Evolutionary conservation across 116 monocot species (phyloP).

Genomic region (Zostera marina): DNA sequence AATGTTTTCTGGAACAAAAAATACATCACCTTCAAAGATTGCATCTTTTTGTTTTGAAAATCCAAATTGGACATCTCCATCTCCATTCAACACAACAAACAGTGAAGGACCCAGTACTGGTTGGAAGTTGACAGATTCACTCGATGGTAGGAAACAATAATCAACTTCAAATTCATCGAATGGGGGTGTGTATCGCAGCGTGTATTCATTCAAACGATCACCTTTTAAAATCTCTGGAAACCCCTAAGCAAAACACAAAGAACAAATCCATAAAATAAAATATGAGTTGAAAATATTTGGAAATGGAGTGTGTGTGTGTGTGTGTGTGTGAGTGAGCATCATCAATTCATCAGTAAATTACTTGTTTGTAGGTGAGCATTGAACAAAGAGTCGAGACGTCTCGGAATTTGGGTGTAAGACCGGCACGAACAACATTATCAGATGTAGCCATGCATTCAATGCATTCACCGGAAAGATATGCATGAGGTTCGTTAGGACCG

Average conservation of each 20-base stretch:
- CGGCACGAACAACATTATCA: slow-evolving; percentile 98
- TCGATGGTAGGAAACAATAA: slow-evolving; percentile 23
- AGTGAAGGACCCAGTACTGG: slow-evolving; percentile 56
- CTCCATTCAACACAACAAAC: slow-evolving; percentile 45
- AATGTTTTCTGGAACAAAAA: slow-evolving; percentile 49
- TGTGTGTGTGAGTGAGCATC: not conserved
- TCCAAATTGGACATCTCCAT: slow-evolving; percentile 24
- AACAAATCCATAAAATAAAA: not conserved
- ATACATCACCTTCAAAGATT: slow-evolving; percentile 40
- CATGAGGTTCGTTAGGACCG: slow-evolving; percentile 93
- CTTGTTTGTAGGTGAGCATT: slow-evolving; percentile 97
- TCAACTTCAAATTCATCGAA: slow-evolving; percentile 98
- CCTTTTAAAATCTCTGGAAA: slow-evolving; percentile 72
- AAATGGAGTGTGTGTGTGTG: not conserved
- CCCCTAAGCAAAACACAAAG: slow-evolving; percentile 25
- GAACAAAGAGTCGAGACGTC: slow-evolving; percentile 94
- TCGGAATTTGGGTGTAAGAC: slow-evolving; percentile 83
- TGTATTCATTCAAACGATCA: slow-evolving; percentile 19
- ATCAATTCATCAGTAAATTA: slow-evolving; percentile 7
- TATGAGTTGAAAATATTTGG: not conserved
- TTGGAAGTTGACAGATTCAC: slow-evolving; percentile 24
- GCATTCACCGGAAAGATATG: slow-evolving; percentile 90
- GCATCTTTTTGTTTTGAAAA: slow-evolving; percentile 8
- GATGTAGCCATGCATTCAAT: slow-evolving; percentile 99
- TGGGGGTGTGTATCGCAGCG: slow-evolving; percentile 64